Evolutionary conservation across 352 stramenopile genomes (phyloP), one percentile per base, ranked within the genome.

Genomic region (Globisporangium echinulatum): DNA sequence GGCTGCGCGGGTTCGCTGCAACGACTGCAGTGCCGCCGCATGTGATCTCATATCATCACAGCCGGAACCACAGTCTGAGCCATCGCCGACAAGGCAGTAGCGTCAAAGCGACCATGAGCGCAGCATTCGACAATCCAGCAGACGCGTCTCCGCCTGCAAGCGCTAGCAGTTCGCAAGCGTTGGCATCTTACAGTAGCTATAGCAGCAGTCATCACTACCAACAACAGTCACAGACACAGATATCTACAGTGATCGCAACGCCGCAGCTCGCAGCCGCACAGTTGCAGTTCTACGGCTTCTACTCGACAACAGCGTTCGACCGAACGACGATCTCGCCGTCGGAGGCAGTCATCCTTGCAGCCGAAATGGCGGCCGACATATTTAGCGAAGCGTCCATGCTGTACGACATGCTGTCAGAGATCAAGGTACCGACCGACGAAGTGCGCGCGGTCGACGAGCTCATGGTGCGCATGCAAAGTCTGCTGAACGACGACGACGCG

Each of bases 391-490:
- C 71, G 13, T 81, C 68, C 15, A 83, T 80, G 59, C 69, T 89
- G 59, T 83, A 85, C 66, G 71, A 87, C 61, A 84, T 87, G 75
- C 67, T 83, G 38, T 89, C 77, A 50, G 79, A 87, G 25, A 71
- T 87, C 52, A 79, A 82, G 62, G 66, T 55, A 5, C 67, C 62
- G 33, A 85, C 51, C 4, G 66, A 70, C n/a, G 77, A 86, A 44
- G 61, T 62, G 25, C 62, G 55, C 56, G 75, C 75, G 10, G 76
- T 87, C 48, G 75, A 86, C 61, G 75, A 85, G 55, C 74, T 87
- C 47, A 86, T 87, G 69, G 62, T 60, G 15, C 74, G 78, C 52
- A 64, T 82, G 66, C 59, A 68, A 39, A 58, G 37, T 25, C 44
- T 71, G 43, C 49, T 80, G 42, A 64, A 25, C 25, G 25, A 54